Evolutionary conservation across 805 yeast genomes (phyloP).

Genomic region (Cyberlindnera misumaiensis): DNA sequence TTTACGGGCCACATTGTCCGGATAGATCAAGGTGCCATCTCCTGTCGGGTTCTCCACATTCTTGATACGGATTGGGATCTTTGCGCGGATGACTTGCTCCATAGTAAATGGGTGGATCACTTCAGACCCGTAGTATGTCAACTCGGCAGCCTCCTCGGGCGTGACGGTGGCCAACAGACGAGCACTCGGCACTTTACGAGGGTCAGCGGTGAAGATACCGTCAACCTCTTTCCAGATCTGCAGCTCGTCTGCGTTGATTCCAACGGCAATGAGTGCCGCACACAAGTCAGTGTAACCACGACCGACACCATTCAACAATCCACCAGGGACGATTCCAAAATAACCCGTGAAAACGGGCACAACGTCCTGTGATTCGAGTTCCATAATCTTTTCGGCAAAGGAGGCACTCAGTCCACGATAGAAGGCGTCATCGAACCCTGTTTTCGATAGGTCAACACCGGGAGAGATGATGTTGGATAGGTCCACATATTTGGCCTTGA

Average conservation of each 20-base stretch:
- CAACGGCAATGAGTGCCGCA: constrained; percentile 95
- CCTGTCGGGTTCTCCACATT: constrained; percentile 95
- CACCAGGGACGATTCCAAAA: constrained; percentile 95
- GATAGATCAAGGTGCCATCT: constrained; percentile 88
- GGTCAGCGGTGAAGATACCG: constrained; percentile 98
- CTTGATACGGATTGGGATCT: constrained; percentile 93
- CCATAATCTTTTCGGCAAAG: constrained; percentile 43
- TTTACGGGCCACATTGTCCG: constrained; percentile 76
- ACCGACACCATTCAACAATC: constrained; percentile 86
- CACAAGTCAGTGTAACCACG: constrained; percentile 97
- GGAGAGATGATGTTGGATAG: constrained; percentile 65
- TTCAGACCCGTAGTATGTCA: constrained; percentile 95
- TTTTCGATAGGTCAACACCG: constrained; percentile 42
- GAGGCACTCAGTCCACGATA: constrained; percentile 48
- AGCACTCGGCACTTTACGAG: constrained; percentile 89
- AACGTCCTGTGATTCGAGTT: constrained; percentile 32
- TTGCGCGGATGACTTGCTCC: constrained; percentile 97
- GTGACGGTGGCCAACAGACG: constrained; percentile 81
- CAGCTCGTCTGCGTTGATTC: constrained; percentile 82
- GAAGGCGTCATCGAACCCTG: constrained; percentile 61
- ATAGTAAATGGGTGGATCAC: constrained; percentile 98
- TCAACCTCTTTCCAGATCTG: constrained; percentile 99
- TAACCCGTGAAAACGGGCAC: constrained; percentile 95
- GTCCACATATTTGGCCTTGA: constrained; percentile 72
- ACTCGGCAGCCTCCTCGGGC: constrained; percentile 97